Conservation (phyloP, 495 filamentous ascomycete species). For the Cercophora scortea region DNA sequence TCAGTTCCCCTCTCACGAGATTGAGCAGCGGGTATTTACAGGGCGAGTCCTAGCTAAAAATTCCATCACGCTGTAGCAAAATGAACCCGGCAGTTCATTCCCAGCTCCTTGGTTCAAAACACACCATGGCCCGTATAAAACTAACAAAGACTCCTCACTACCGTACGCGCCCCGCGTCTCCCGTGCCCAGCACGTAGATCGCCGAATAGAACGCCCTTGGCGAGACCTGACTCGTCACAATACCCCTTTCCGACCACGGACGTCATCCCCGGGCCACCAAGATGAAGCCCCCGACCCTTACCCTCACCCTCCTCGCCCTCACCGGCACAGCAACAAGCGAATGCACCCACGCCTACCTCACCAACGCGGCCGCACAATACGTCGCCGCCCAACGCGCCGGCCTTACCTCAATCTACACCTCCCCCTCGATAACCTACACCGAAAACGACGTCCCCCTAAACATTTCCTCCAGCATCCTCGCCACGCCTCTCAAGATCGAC, state of each 20-base stretch:
- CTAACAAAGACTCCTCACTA: too few species aligned
- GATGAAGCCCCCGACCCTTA: background rate
- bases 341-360: conserved; percentile 4
- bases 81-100: too few species aligned
- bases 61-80: too few species aligned
- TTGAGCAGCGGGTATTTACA: too few species aligned
- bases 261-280: background rate
- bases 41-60: too few species aligned
- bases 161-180: too few species aligned
- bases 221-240: background rate
- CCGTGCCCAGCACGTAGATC: too few species aligned
- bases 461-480: conserved; percentile 29
- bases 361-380: conserved; percentile 3
- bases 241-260: background rate
- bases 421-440: conserved; percentile 1
- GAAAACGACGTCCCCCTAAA: conserved; percentile 33
- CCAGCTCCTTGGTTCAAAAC: too few species aligned
- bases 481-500: conserved; percentile 32
- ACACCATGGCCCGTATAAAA: too few species aligned
- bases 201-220: too few species aligned
- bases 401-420: background rate
- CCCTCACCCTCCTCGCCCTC: background rate
- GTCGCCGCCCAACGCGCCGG: conserved; percentile 1
- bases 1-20: too few species aligned
- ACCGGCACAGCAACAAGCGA: background rate